Evolutionary conservation across 257 asterid species (phyloP), one percentile per base, ranked within the genome.

Genomic region (Rhazya stricta): DNA sequence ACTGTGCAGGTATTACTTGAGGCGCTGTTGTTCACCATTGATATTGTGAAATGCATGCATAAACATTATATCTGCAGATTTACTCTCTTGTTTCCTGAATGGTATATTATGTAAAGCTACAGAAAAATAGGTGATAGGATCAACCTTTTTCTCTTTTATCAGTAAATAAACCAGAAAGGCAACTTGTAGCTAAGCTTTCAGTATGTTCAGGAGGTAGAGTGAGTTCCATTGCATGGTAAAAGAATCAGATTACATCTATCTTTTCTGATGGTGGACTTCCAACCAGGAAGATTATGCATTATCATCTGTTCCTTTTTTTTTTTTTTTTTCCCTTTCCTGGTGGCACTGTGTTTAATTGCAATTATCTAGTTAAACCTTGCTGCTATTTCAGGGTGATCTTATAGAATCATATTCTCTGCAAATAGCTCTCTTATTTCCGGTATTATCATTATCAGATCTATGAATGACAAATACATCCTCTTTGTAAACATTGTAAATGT

Each of bases 1-100:
- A 57, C 82, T 95, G 56, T 87, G 91, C 84, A 92, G 98, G 99
- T 92, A 84, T 68, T 16, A 45, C n/a, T 41, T 43, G 21, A 27
- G n/a, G 32, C 10, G 36, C 76, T 39, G 65, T 75, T 48, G 21
- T 56, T 45, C 48, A 32, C 63, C 9, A 37, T 54, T 56, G 61
- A 12, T 39, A 56, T 46, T 7, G 53, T 30, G 5, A 54, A 56
- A 56, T 58, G 16, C 34, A 46, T 60, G 50, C 53, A 25, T 74
- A 30, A 30, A 37, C 18, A 15, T 23, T 13, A 13, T 48, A 48
- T 60, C 16, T 60, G 34, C 34, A 9, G 63, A 16, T 60, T 30
- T 60, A 29, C 12, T 29, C 68, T 16, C 23, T 62, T 32, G 58
- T 16, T 62, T 62, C 43, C 43, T 32, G n/a, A 15, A 62, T 30